A percentile compares a stretch with the other conserved stretches of the same genome.
These are phyloP conservation scores for Funneliformis mosseae DNA, from an alignment of 192 early-diverging fungal species.

Conservation along the genomic window DNA sequence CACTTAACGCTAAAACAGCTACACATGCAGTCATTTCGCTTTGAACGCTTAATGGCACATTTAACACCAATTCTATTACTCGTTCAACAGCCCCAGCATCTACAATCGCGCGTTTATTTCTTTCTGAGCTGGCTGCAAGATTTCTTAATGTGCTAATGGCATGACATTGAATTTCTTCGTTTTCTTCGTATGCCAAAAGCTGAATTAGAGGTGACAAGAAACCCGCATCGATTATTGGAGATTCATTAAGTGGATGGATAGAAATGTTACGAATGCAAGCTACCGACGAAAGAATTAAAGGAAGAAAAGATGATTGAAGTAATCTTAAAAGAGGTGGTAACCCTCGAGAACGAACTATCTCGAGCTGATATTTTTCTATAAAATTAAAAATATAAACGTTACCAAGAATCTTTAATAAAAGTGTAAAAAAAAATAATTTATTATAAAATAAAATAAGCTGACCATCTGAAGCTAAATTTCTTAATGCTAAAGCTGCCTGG, in stretches of 20 bases:
- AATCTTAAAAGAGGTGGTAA: conserved; percentile 73
- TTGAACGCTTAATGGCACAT: conserved; percentile 62
- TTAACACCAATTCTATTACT: conserved; percentile 59
- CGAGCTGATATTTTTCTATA: conserved; percentile 80
- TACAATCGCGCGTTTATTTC: conserved; percentile 74
- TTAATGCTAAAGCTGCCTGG: conserved; percentile 84
- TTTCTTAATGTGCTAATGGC: conserved; percentile 84
- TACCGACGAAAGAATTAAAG: conserved; percentile 79
- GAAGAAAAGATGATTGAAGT: conserved; percentile 72
- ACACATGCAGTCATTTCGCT: conserved; percentile 85
- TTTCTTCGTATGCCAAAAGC: conserved; percentile 65
- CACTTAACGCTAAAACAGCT: conserved; percentile 76
- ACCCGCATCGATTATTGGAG: conserved; percentile 78
- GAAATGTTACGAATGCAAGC: conserved; percentile 91
- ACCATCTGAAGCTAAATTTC: conserved; percentile 85
- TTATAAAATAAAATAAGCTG: neutral
- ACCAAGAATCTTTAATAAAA: neutral
- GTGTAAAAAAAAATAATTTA: neutral
- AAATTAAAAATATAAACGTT: conserved; percentile 16
- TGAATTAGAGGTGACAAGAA: conserved; percentile 71
- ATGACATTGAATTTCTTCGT: conserved; percentile 86
- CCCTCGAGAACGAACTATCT: conserved; percentile 78
- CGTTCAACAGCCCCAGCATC: conserved; percentile 77
- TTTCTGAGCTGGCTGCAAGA: conserved; percentile 75
- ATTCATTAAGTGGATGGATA: conserved; percentile 84